Evolutionary conservation across 345 rosid species (phyloP), one percentile per base, ranked within the genome.

Genomic region (Euphorbia lathyris): DNA sequence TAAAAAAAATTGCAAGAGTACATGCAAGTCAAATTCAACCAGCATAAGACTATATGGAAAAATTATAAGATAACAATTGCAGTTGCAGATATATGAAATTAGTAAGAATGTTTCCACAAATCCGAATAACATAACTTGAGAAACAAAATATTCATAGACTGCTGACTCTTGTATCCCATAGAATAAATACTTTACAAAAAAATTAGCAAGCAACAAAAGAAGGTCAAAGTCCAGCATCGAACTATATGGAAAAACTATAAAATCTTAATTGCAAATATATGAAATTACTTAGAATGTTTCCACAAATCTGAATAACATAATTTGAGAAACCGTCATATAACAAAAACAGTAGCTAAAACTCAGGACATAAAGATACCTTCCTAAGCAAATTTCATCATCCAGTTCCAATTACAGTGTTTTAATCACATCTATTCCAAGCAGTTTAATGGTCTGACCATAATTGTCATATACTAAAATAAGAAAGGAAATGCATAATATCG

Each of bases 1-100:
- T 25, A 32, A 4, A 30, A 40, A 59, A 74, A 62, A 73, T 80
- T 69, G 43, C 60, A 25, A 12, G 10, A 62, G 64, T 76, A 72
- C 36, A 29, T 48, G 82, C 27, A 69, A 26, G 64, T 62, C 26
- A 42, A 10, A 53, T 13, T 66, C 20, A 59, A 45, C 40, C n/a
- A 32, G 5, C 42, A 48, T 2, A 26, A 11, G 1, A 48, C 40
- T 50, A 14, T 20, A 47, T 27, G 12, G 48, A 3, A 40, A 59
- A 36, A 34, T 17, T 42, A 40, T 32, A 45, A 72, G 48, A 64
- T 9, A n/a, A 17, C 34, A 27, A 51, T 19, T 14, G 19, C 32
- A 34, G 58, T n/a, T n/a, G n/a, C n/a, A n/a, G n/a, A 29, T 13
- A 56, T 23, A 58, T 59, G 8, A 23, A 6, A 32, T n/a, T 10